Conservation (phyloP, 306 rosid genomes). For the Acacia crassicarpa region DNA sequence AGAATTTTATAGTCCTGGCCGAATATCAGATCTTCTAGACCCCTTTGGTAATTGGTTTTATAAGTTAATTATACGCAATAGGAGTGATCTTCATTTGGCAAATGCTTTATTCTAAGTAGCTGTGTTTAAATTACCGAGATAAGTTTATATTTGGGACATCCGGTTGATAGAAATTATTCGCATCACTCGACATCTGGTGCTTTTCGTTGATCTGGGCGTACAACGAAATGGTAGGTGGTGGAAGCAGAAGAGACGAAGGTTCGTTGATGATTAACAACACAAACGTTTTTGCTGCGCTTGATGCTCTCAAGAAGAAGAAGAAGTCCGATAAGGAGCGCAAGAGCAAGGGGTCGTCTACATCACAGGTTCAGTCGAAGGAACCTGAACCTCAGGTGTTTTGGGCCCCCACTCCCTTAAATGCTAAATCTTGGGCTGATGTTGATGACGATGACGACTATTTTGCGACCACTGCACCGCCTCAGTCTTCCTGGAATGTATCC, state of each 20-base stretch:
- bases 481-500: constrained; percentile 54
- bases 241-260: constrained; percentile 86
- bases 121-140: neutral
- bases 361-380: constrained; percentile 44
- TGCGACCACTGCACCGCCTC: constrained; percentile 76
- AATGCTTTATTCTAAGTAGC: neutral
- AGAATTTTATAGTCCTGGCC: constrained; percentile 3
- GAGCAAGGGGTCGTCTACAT: constrained; percentile 59
- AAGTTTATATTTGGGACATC: neutral
- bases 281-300: constrained; percentile 89
- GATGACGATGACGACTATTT: constrained; percentile 91
- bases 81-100: neutral
- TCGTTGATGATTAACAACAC: constrained; percentile 75
- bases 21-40: constrained; percentile 28
- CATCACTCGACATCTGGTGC: neutral
- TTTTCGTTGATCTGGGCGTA: constrained; percentile 38
- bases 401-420: constrained; percentile 76
- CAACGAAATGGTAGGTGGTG: constrained; percentile 80
- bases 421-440: constrained; percentile 87
- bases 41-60: neutral
- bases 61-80: neutral
- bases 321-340: constrained; percentile 85
- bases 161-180: neutral
- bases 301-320: constrained; percentile 88
- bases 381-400: constrained; percentile 68